Evolutionary conservation across 1,284 basidiomycete species (phyloP).

Genomic region (Microbotryum violaceum): DNA sequence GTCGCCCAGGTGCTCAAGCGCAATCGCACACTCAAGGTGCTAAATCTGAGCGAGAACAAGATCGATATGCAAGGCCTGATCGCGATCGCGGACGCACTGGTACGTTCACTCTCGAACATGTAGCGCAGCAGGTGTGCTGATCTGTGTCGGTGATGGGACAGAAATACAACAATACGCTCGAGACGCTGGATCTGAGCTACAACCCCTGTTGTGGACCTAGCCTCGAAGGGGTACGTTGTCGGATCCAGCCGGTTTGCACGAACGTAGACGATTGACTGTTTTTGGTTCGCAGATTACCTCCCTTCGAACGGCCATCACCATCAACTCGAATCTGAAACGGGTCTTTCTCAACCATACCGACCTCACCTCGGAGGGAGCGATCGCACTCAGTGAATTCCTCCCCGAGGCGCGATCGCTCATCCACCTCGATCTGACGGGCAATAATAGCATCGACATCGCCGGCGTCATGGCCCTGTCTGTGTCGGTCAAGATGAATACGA

Average conservation of each 20-base stretch:
- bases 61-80: conserved; percentile 76
- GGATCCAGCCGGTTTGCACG: background rate
- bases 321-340: conserved; percentile 85
- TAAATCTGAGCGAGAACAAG: conserved; percentile 90
- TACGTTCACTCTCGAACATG: conserved; percentile 38
- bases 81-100: conserved; percentile 77
- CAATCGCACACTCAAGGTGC: conserved; percentile 86
- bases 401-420: conserved; percentile 79
- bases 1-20: conserved; percentile 91
- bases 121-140: background rate
- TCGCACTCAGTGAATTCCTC: conserved; percentile 90
- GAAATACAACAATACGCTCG: conserved; percentile 92
- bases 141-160: conserved; percentile 36
- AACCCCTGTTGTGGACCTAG: conserved; percentile 87
- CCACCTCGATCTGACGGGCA: conserved; percentile 55
- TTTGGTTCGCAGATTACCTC: conserved; percentile 60
- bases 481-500: conserved; percentile 70
- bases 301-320: conserved; percentile 80
- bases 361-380: conserved; percentile 76
- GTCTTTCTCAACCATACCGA: conserved; percentile 81
- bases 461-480: conserved; percentile 86
- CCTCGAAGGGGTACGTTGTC: conserved; percentile 65
- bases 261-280: too few relatives aligned
- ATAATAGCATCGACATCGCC: conserved; percentile 62
- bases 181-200: conserved; percentile 84